Conservation (phyloP, 2,329 filamentous ascomycete genomes). For the Phialophora tarda region DNA sequence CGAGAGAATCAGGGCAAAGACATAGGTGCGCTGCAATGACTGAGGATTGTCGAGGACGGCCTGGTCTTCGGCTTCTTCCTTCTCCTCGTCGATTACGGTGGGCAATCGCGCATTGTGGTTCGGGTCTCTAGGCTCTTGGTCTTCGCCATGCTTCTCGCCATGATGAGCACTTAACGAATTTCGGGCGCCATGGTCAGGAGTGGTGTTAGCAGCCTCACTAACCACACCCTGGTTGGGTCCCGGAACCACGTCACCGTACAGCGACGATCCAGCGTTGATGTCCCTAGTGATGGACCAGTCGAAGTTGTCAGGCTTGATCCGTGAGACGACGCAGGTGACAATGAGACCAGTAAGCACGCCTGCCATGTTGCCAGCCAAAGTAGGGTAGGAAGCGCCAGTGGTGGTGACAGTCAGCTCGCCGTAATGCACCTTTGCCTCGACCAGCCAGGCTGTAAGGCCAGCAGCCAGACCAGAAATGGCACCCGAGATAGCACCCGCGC, state of each 20-base stretch:
- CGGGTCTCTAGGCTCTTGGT: too few species aligned
- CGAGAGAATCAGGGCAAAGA: too few species aligned
- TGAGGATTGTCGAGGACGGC: too few species aligned
- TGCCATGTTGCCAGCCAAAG: slow-evolving; percentile 72
- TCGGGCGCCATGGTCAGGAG: slow-evolving; percentile 60
- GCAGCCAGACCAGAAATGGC: slow-evolving; percentile 58
- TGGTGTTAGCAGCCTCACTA: background rate
- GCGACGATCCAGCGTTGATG: background rate
- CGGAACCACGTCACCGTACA: background rate
- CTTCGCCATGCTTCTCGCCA: too few species aligned
- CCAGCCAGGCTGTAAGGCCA: slow-evolving; percentile 58
- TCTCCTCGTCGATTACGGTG: too few species aligned
- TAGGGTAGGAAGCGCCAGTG: slow-evolving; percentile 69
- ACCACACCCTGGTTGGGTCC: background rate
- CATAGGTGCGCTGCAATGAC: too few species aligned
- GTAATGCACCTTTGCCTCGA: slow-evolving; percentile 71
- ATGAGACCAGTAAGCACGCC: slow-evolving; percentile 76
- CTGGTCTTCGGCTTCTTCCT: too few species aligned
- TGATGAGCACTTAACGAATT: too few species aligned
- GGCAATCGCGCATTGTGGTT: too few species aligned
- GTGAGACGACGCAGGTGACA: slow-evolving; percentile 74
- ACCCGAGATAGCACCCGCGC: slow-evolving; percentile 68
- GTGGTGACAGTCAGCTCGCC: slow-evolving; percentile 71
- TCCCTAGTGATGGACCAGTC: background rate
- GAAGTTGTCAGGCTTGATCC: slow-evolving; percentile 77